Evolutionary conservation across 768 basidiomycete genomes (phyloP), one percentile per base, ranked within the genome.

Genomic region (Rhodosporidiobolus odoratus): DNA sequence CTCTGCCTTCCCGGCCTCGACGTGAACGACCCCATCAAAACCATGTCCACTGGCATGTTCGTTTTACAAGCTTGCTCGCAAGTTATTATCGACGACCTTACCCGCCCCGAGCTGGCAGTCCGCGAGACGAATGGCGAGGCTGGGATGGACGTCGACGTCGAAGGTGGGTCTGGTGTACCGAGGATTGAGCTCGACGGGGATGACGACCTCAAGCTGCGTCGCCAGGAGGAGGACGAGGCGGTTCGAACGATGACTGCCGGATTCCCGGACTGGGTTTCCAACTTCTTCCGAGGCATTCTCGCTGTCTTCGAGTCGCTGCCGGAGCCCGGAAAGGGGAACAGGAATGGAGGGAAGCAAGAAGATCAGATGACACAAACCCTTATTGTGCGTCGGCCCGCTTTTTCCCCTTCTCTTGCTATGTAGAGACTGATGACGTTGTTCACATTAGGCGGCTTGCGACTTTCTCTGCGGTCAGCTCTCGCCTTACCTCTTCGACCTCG

Each of bases 1-100:
- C 83, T 93, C 27, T 83, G 91, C 30, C 84, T 92, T 60, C 90
- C 91, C 12, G 91, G 90, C 8, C 91, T 94, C 73, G 92, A 94
- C 81, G 82, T 93, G 41, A 81, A 81, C 68, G 80, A 81, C 57
- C 80, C 80, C n/a, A 67, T 75, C 66, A 78, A 76, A 71, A 78
- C 77, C 43, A 76, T 76, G 69, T 68, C 59, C 37, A 75, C 58
- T 43, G 76, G 72, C 48, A 74, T 76, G 69, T 78, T 77, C 40
- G 66, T 78, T 66, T 59, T 78, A 19, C 73, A 74, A 54, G 67
- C 73, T 23, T 62, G 72, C 43, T 59, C 68, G 9, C 71, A 71
- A 21, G 60, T 78, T 47, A 72, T 76, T 37, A 66, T 78, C 59
- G 77, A 74, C 65, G 77, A 77, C 56, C 66, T 78, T 30, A 76